Base-by-base conservation (phyloP, 2,329 filamentous ascomycete species). In the Xylaria sp. region DNA sequence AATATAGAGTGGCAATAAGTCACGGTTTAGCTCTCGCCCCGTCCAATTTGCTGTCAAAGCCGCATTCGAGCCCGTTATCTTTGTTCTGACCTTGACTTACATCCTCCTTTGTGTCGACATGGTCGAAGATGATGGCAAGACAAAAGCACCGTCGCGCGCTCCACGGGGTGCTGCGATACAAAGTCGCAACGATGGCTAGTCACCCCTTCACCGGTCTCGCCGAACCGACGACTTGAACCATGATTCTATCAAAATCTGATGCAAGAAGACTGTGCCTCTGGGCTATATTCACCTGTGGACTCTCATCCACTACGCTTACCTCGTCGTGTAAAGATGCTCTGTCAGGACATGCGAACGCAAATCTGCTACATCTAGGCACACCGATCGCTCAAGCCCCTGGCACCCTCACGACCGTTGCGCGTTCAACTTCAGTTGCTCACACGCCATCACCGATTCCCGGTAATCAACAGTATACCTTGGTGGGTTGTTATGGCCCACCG, bases 381-480 rank as follows among this genome's bases (percentile, higher is more conserved):
- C 63, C 64, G 18, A 9, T 52, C 37, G 6, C 16, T 42, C 48
- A 16, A 19, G 46, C 42, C 51, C 52, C 55, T 5, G 51, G 37
- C n/a, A 54, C 55, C 6, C 58, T 53, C 6, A 51, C 63, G 18
- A 71, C 66, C 11, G 59, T 71, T 46, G 71, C 69, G 19, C 54
- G 70, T 49, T 71, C 68, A 6, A 66, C 67, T 3, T 70, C 67
- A 11, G 64, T 72, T 63, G 60, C 60, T 9, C 70, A 70, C 51
- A 67, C 65, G n/a, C 70, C 68, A 47, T 66, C 67, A 5, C 13
- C 65, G 50, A 50, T 61, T 18, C 64, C 68, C 1, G 65, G 63
- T 13, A 62, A 63, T 50, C 57, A 63, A 7, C 61, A 56, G n/a
- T 68, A 67, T 39, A 59, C 62, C 23, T 55, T 68, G 10, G 8